These are phyloP conservation scores for Amanita subjunquillea DNA, from an alignment of 768 basidiomycete genomes.

Conservation along the genomic window DNA sequence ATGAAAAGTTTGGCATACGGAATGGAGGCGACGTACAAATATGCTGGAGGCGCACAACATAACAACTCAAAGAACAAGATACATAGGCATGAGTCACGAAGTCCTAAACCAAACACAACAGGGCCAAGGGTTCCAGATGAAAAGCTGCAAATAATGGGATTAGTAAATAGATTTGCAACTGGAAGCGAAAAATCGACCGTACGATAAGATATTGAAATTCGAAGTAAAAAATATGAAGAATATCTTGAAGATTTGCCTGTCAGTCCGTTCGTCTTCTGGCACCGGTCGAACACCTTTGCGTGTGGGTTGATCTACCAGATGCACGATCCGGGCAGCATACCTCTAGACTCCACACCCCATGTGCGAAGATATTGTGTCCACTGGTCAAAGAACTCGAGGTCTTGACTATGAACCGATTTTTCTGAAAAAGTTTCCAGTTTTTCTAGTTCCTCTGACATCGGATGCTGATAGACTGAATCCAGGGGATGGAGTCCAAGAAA, in stretches of 20 bases:
- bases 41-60: slow-evolving; percentile 48
- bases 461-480: background rate
- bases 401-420: background rate
- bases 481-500: background rate
- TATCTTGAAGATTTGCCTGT: slow-evolving; percentile 53
- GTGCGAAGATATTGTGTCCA: slow-evolving; percentile 1
- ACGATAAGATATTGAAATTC: slow-evolving; percentile 61
- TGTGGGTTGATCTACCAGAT: background rate
- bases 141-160: slow-evolving; percentile 28
- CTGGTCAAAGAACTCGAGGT: background rate
- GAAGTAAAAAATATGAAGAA: slow-evolving; percentile 75
- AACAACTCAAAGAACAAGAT: slow-evolving; percentile 63
- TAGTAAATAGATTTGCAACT: too few species aligned
- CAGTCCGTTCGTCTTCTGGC: slow-evolving; percentile 41
- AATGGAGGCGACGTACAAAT: slow-evolving; percentile 30
- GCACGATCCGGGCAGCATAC: slow-evolving; percentile 8
- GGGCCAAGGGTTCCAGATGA: slow-evolving; percentile 64
- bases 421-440: background rate
- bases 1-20: background rate
- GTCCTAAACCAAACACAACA: slow-evolving; percentile 41
- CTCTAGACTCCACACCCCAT: slow-evolving; percentile 24
- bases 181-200: slow-evolving; percentile 9
- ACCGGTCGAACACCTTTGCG: slow-evolving; percentile 46
- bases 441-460: background rate
- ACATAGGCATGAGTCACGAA: slow-evolving; percentile 52